These are phyloP conservation scores for Pisolithus tinctorius DNA, from an alignment of 768 basidiomycete genomes.

Conservation along the genomic window DNA sequence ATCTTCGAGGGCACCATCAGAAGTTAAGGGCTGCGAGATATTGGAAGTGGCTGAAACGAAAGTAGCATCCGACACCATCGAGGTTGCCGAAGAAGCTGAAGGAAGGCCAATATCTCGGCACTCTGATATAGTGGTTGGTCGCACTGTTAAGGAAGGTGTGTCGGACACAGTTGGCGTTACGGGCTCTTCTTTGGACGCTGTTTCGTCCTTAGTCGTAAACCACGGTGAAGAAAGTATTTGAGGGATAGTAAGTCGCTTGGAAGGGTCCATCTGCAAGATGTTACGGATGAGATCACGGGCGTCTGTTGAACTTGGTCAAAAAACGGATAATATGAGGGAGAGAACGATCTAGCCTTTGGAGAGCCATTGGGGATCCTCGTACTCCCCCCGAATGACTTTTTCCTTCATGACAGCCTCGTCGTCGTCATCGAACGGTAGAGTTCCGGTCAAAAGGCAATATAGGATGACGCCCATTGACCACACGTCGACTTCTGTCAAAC, in stretches of 20 bases:
- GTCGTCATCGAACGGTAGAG: conserved; percentile 86
- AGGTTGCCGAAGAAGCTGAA: conserved; percentile 41
- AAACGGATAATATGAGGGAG: background rate
- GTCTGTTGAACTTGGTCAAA: conserved; percentile 40
- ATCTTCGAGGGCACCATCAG: conserved; percentile 37
- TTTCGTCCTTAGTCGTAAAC: conserved; percentile 47
- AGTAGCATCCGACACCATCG: conserved; percentile 36
- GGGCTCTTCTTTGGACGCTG: conserved; percentile 14
- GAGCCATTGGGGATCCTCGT: conserved; percentile 91
- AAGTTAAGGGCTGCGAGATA: conserved; percentile 35
- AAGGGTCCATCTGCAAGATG: conserved; percentile 72
- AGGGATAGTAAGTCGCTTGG: conserved; percentile 70
- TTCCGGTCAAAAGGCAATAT: conserved; percentile 84
- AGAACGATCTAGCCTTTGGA: conserved; percentile 55
- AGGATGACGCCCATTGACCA: conserved; percentile 95
- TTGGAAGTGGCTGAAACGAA: conserved; percentile 51
- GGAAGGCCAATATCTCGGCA: conserved; percentile 20
- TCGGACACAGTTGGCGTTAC: conserved; percentile 27
- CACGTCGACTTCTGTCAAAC: conserved; percentile 74
- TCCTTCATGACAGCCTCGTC: conserved; percentile 77
- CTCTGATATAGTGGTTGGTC: conserved; percentile 6
- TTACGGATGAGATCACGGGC: conserved; percentile 76
- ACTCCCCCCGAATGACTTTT: conserved; percentile 79
- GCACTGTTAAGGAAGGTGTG: conserved; percentile 23
- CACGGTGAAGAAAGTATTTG: conserved; percentile 83